Evolutionary conservation across 75 land plant species (phyloP), one percentile per base, ranked within the genome.

Genomic region (Adiantum capillusveneris): DNA sequence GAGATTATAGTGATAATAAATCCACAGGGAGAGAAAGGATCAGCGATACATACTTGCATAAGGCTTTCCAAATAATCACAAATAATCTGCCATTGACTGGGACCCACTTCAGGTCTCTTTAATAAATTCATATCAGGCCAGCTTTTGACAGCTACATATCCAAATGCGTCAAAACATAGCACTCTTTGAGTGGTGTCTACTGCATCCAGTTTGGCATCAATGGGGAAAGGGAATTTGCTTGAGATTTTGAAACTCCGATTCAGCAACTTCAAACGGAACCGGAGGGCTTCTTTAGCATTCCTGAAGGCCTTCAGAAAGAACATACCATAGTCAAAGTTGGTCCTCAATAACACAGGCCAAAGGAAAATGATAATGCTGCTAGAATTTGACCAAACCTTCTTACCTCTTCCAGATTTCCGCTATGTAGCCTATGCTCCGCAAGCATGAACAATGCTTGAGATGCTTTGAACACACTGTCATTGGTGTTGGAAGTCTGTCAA

Each of bases 31-130:
- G n/a, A n/a, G n/a, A 59, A 46, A 41, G 12, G 17, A 28, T 20
- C 28, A 60, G 26, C 18, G 28, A 18, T 24, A 6, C 13, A 55
- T 17, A 88, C 88, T 89, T 93, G 90, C 68, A 88, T 79, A 24
- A 60, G 62, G 68, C 89, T 87, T 61, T 93, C 94, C 58, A 93
- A 71, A 48, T 88, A 93, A 67, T 85, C 76, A 22, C 72, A 71
- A 51, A 85, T 76, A 50, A 85, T 71, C 56, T 63, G 72, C 93
- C 93, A 93, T 45, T 87, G 85, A 77, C 77, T 87, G 43, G 76
- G 83, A 42, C 51, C 21, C 45, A 31, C 57, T 55, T 63, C 67
- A 19, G 46, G 16, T 27, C 57, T 62, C 52, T 56, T 34, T 50
- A 60, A 29, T 36, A 51, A 46, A 39, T 31, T 36, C n/a, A 62